Percentiles rank a stretch among this genome's conserved stretches.
These are phyloP conservation scores for Cyberlindnera maritima DNA, from an alignment of 805 yeast genomes.

Conservation along the genomic window DNA sequence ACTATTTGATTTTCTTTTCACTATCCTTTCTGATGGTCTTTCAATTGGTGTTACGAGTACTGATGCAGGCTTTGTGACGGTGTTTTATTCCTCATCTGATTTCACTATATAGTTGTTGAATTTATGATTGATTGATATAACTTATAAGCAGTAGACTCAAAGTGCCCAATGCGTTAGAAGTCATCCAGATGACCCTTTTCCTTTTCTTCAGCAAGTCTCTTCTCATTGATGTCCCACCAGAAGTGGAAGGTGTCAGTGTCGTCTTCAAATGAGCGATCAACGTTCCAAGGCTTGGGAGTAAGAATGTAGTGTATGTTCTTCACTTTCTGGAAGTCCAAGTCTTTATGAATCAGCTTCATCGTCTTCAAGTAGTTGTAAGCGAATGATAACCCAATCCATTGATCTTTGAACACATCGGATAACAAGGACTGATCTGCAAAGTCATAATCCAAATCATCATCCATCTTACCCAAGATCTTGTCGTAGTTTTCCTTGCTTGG, in stretches of 20 bases:
- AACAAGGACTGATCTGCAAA: slow-evolving; percentile 60
- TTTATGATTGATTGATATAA: neutral
- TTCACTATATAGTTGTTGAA: neutral
- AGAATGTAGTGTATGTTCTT: slow-evolving; percentile 57
- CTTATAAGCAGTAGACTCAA: neutral
- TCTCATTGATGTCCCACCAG: slow-evolving; percentile 49
- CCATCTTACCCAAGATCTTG: slow-evolving; percentile 40
- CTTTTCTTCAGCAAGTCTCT: slow-evolving; percentile 27
- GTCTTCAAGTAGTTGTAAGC: slow-evolving; percentile 58
- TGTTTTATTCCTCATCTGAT: no score
- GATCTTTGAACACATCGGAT: slow-evolving; percentile 48
- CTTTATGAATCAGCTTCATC: slow-evolving; percentile 40
- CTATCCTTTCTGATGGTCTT: no score
- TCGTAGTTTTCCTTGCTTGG: slow-evolving; percentile 39
- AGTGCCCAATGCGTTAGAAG: no score
- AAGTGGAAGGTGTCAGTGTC: slow-evolving; percentile 44
- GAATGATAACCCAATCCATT: slow-evolving; percentile 52
- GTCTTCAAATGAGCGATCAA: slow-evolving; percentile 33
- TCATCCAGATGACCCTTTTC: slow-evolving; percentile 13
- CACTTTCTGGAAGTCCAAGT: slow-evolving; percentile 46
- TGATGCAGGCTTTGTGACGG: no score
- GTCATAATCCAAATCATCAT: slow-evolving; percentile 39
- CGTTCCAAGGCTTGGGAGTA: slow-evolving; percentile 63
- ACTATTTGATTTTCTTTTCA: no score
- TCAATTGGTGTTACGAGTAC: no score